phyloP scores from a whole-genome alignment of 2,329 filamentous ascomycete species.

The Trichoderma simmonsii region DNA sequence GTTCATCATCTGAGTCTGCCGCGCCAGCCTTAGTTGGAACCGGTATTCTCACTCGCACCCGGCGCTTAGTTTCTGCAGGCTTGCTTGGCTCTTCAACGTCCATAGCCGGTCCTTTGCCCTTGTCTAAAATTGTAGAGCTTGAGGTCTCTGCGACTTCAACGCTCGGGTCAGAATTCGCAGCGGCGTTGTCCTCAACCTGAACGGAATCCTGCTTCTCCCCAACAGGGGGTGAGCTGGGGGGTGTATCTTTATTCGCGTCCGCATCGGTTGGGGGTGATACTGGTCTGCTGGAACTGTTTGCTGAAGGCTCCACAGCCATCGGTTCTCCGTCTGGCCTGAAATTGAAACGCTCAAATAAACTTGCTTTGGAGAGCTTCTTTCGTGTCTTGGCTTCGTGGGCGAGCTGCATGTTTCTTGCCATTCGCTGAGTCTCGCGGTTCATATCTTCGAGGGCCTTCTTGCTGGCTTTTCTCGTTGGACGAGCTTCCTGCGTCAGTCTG shows the following conservation, averaged over 20 bases:
- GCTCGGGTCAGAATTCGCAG: constrained; percentile 31
- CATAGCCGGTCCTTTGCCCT: constrained; percentile 49
- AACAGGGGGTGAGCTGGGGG: constrained; percentile 66
- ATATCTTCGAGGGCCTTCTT: constrained; percentile 96
- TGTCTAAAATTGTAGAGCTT: constrained; percentile 42
- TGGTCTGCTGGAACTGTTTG: constrained; percentile 55
- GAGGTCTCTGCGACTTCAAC: constrained; percentile 36
- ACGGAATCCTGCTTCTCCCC: constrained; percentile 30
- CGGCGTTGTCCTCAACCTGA: constrained; percentile 14
- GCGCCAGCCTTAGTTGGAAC: constrained; percentile 37
- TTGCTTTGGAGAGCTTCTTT: constrained; percentile 83
- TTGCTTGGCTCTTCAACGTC: constrained; percentile 21
- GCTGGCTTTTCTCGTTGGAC: constrained; percentile 79
- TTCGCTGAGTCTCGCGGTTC: constrained; percentile 87
- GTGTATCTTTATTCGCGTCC: constrained; percentile 56
- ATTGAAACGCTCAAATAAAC: constrained; percentile 81
- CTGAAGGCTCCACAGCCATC: constrained; percentile 33
- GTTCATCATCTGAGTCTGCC: constrained; percentile 54
- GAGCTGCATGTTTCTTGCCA: constrained; percentile 86
- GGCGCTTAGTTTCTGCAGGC: constrained; percentile 39
- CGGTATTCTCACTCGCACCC: constrained; percentile 51
- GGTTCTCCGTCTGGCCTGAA: constrained; percentile 51
- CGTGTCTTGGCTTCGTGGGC: constrained; percentile 85
- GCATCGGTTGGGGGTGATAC: constrained; percentile 51
- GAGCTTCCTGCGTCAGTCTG: constrained; percentile 64